Evolutionary conservation across 2,329 filamentous ascomycete species (phyloP).

Genomic region (Penicillium palitans): DNA sequence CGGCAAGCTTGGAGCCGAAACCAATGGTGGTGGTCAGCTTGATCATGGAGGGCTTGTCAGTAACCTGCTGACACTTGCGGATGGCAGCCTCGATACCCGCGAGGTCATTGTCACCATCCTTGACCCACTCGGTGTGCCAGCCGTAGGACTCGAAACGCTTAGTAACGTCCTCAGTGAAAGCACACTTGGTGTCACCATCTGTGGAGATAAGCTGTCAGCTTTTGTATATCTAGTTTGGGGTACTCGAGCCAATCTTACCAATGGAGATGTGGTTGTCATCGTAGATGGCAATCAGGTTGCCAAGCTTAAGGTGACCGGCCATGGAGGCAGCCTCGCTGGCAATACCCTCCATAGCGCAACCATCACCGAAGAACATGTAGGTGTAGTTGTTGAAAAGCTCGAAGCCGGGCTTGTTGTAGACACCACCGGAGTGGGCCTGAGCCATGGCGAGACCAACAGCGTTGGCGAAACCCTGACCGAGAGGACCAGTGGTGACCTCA

Average conservation of each 20-base stretch:
- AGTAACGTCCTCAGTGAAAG: slow-evolving; percentile 94
- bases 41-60: slow-evolving; percentile 95
- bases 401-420: slow-evolving; percentile 96
- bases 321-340: slow-evolving; percentile 87
- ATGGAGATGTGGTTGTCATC: slow-evolving; percentile 98
- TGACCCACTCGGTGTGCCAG: slow-evolving; percentile 85
- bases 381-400: slow-evolving; percentile 95
- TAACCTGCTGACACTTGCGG: slow-evolving; percentile 79
- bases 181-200: slow-evolving; percentile 93
- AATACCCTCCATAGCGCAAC: slow-evolving; percentile 98
- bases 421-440: slow-evolving; percentile 83
- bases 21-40: slow-evolving; percentile 97
- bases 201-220: slow-evolving; percentile 12
- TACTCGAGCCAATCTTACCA: slow-evolving; percentile 47
- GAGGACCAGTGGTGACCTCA: slow-evolving; percentile 96
- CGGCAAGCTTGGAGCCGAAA: slow-evolving; percentile 88
- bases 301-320: slow-evolving; percentile 94
- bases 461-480: slow-evolving; percentile 96
- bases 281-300: slow-evolving; percentile 95
- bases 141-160: slow-evolving; percentile 97
- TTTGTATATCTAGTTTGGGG: background rate
- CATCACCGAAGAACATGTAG: slow-evolving; percentile 95
- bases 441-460: slow-evolving; percentile 97
- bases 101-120: slow-evolving; percentile 86
- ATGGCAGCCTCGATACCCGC: slow-evolving; percentile 86